Percentiles rank a stretch among this genome's conserved stretches.
These are phyloP conservation scores for Aureobasidium sp. DNA, from an alignment of 2,329 filamentous ascomycete genomes.

Conservation along the genomic window DNA sequence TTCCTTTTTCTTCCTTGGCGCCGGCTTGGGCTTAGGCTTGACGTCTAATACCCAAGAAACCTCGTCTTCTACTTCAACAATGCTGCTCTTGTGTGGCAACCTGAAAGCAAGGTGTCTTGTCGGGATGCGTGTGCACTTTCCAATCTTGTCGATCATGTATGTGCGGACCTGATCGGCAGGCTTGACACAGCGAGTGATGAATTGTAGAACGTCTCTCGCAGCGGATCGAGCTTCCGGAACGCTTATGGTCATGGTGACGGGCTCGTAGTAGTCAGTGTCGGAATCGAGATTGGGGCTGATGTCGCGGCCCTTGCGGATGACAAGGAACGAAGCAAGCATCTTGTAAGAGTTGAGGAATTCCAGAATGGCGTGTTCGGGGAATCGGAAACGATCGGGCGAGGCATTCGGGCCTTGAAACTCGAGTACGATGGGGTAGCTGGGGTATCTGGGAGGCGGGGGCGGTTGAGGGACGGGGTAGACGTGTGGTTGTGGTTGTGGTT, in stretches of 20 bases:
- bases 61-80: conserved; percentile 31
- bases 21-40: conserved; percentile 12
- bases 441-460: conserved; percentile 42
- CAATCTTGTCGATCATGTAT: conserved; percentile 53
- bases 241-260: conserved; percentile 52
- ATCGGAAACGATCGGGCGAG: conserved; percentile 67
- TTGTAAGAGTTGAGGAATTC: conserved; percentile 51
- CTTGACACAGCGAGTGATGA: conserved; percentile 50
- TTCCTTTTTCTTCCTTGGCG: conserved; percentile 12
- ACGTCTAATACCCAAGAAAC: conserved; percentile 17
- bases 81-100: conserved; percentile 38
- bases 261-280: conserved; percentile 66
- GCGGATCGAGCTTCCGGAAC: conserved; percentile 1
- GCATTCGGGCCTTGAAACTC: conserved; percentile 53
- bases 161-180: conserved; percentile 46
- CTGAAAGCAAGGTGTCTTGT: conserved; percentile 50
- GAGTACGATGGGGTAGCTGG: conserved; percentile 60
- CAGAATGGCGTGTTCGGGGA: conserved; percentile 70
- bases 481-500: background rate
- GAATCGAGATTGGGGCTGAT: conserved; percentile 35
- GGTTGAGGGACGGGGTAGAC: conserved; percentile 6
- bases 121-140: conserved; percentile 48
- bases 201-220: conserved; percentile 45
- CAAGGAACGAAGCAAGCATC: conserved; percentile 69
- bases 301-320: conserved; percentile 65